Conservation (phyloP, 2,329 filamentous ascomycete genomes). For the Cytospora piceae region DNA sequence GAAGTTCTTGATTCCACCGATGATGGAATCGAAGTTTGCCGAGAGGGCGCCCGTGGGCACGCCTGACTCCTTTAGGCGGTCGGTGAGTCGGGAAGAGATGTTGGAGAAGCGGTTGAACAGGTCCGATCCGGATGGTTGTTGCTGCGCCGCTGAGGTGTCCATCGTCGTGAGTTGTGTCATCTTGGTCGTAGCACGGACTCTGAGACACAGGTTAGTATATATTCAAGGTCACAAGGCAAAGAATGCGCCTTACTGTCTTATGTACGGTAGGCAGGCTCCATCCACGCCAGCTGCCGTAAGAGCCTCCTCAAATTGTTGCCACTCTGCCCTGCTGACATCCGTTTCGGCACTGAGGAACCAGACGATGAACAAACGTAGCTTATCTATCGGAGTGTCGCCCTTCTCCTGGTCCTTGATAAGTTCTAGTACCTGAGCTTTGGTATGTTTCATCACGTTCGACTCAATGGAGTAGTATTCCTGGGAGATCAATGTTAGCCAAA, state of each 20-base stretch:
- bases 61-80: constrained; percentile 87
- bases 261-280: constrained; percentile 77
- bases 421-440: constrained; percentile 85
- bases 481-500: constrained; percentile 7
- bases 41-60: constrained; percentile 70
- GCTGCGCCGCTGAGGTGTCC: constrained; percentile 70
- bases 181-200: constrained; percentile 89
- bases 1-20: constrained; percentile 97
- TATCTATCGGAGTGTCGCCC: constrained; percentile 83
- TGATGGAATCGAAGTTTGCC: constrained; percentile 89
- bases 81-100: constrained; percentile 88
- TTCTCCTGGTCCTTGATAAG: constrained; percentile 80
- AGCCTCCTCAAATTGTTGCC: constrained; percentile 84
- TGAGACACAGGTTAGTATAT: constrained; percentile 41
- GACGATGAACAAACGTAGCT: constrained; percentile 92
- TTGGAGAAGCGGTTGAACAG: constrained; percentile 93
- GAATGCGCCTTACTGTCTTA: constrained; percentile 69
- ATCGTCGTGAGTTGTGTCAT: constrained; percentile 98
- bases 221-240: constrained; percentile 11
- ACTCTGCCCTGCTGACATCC: constrained; percentile 79
- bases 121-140: constrained; percentile 65
- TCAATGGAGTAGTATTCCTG: constrained; percentile 90
- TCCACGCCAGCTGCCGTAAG: constrained; percentile 77
- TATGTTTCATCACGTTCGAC: constrained; percentile 89
- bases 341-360: constrained; percentile 96